Conservation (phyloP, 495 filamentous ascomycete genomes). For the Aspergillus sclerotioniger region DNA sequence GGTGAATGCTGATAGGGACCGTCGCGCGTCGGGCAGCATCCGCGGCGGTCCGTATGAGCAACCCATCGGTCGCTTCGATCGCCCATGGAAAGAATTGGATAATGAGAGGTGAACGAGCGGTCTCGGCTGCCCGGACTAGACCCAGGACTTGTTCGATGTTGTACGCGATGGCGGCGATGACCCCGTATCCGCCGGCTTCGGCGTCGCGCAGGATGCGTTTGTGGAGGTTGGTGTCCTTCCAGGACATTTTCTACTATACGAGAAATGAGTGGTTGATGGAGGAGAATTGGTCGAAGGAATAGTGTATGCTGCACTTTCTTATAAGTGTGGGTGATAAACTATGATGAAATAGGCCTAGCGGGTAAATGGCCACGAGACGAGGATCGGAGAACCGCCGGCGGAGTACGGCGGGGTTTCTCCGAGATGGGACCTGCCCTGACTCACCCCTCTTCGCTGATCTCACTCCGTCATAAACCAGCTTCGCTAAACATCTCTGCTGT, state of each 20-base stretch:
- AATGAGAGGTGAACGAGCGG: slow-evolving; percentile 64
- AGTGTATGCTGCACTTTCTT: no score
- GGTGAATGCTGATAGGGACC: slow-evolving; percentile 65
- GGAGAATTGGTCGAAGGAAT: no score
- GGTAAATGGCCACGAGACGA: not conserved
- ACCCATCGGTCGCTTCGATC: slow-evolving; percentile 57
- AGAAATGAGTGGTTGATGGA: no score
- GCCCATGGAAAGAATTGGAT: slow-evolving; percentile 81
- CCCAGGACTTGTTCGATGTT: slow-evolving; percentile 75
- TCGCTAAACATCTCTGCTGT: no score
- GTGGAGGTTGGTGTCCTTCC: slow-evolving; percentile 21
- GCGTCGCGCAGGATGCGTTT: slow-evolving; percentile 58
- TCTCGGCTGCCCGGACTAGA: slow-evolving; percentile 65
- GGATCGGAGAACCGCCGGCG: not conserved
- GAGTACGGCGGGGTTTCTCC: not conserved
- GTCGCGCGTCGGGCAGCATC: slow-evolving; percentile 53
- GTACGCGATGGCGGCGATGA: slow-evolving; percentile 73
- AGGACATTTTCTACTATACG: no score
- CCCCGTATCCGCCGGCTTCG: slow-evolving; percentile 59
- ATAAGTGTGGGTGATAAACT: not conserved
- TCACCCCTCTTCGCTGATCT: not conserved
- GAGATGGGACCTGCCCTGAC: not conserved
- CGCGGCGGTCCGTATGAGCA: slow-evolving; percentile 55
- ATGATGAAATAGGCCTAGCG: not conserved
- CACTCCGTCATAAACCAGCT: not conserved